Conservation (phyloP, 169 alveolate genomes). For the Eimeria acervulina region DNA sequence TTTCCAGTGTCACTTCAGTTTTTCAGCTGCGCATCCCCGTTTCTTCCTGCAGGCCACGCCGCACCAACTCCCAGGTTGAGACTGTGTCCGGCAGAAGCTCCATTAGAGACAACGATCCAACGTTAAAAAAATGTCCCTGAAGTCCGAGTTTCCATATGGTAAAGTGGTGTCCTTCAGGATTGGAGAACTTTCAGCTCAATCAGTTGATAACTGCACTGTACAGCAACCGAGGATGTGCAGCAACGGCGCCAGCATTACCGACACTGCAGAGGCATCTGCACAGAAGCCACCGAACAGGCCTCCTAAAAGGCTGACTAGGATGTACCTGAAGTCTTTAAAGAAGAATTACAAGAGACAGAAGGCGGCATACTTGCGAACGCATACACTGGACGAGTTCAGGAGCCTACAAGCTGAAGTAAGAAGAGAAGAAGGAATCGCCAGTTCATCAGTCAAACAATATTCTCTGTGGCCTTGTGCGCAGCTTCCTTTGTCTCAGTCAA, state of each 20-base stretch:
- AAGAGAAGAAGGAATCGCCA: slow-evolving; percentile 10
- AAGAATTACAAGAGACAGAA: slow-evolving; percentile 31
- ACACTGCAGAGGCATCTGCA: not conserved
- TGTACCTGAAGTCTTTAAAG: slow-evolving; percentile 35
- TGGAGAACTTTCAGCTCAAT: not conserved
- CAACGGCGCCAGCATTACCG: not conserved
- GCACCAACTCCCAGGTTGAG: not conserved
- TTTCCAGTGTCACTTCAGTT: not conserved
- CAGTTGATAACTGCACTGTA: not conserved
- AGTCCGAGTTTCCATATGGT: not conserved
- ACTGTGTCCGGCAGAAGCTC: not conserved
- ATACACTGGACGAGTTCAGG: slow-evolving; percentile 57
- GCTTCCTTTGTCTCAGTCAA: not conserved
- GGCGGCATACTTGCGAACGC: slow-evolving; percentile 36
- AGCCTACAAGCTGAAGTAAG: slow-evolving; percentile 51
- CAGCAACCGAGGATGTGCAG: slow-evolving; percentile 6
- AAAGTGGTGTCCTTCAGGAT: not conserved
- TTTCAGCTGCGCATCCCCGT: not conserved
- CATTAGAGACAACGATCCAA: not conserved
- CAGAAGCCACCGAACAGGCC: not conserved
- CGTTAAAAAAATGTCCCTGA: not conserved
- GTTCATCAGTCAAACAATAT: not conserved
- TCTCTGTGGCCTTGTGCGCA: not conserved
- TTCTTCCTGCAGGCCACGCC: not conserved
- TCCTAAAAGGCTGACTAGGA: not conserved